These are phyloP conservation scores for Aspergillus ochraceus DNA, from an alignment of 2,329 filamentous ascomycete species.

Conservation along the genomic window DNA sequence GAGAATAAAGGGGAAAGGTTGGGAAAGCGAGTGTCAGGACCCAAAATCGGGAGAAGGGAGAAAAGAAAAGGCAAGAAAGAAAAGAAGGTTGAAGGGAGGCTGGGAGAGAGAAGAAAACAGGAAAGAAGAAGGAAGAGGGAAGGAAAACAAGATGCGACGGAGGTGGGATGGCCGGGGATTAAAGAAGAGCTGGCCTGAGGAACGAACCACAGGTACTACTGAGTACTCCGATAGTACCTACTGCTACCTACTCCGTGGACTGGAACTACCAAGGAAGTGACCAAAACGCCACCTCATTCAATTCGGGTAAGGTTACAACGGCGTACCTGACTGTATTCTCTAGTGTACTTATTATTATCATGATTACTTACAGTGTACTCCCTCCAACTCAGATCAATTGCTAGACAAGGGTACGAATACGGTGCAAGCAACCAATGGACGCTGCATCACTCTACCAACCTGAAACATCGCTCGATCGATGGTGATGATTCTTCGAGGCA, in stretches of 20 bases:
- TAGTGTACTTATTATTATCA: too few relatives aligned
- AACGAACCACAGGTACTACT: too few relatives aligned
- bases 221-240: too few relatives aligned
- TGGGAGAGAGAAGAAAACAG: conserved; percentile 5
- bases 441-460: background rate
- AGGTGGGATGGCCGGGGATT: conserved; percentile 9
- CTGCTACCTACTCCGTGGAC: too few relatives aligned
- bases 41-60: conserved; percentile 6
- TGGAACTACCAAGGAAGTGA: background rate
- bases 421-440: background rate
- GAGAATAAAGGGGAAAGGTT: background rate
- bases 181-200: conserved; percentile 2
- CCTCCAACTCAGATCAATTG: too few relatives aligned
- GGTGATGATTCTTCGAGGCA: conserved; percentile 7
- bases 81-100: background rate
- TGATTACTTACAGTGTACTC: too few relatives aligned
- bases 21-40: background rate
- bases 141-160: conserved; percentile 10
- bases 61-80: conserved; percentile 7
- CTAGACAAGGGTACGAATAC: background rate
- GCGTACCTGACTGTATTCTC: too few relatives aligned
- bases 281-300: too few relatives aligned
- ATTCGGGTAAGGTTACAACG: too few relatives aligned
- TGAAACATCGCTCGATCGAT: conserved; percentile 4
- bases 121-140: conserved; percentile 3